phyloP scores from a whole-genome alignment of 768 basidiomycete species.

The Pisolithus marmoratus region DNA sequence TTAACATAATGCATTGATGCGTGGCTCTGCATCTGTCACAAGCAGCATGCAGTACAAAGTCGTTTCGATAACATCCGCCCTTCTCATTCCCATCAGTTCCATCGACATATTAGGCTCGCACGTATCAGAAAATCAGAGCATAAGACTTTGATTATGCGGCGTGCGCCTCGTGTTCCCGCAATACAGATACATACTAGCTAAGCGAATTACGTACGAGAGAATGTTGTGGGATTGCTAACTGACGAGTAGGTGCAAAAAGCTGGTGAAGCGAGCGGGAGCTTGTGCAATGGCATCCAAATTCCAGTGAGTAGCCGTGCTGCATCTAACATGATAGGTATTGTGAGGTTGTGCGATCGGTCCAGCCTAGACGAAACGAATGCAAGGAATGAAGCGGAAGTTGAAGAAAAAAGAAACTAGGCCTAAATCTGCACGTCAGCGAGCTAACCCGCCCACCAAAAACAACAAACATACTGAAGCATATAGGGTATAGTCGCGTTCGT shows the following conservation, averaged over 20 bases:
- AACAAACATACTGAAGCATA: background rate
- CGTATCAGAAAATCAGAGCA: background rate
- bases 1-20: too few species aligned
- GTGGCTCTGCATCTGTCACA: too few species aligned
- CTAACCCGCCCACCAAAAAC: background rate
- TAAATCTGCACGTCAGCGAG: background rate
- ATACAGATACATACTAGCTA: constrained; percentile 15
- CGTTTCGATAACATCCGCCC: too few species aligned
- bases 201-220: constrained; percentile 6
- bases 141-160: background rate
- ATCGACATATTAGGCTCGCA: background rate
- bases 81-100: background rate
- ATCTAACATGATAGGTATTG: constrained; percentile 8
- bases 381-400: background rate
- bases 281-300: constrained; percentile 20
- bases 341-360: constrained; percentile 16
- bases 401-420: background rate
- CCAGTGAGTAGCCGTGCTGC: constrained; percentile 20
- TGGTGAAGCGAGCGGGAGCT: constrained; percentile 13
- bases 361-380: background rate
- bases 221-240: constrained; percentile 9
- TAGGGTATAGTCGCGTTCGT: constrained; percentile 8
- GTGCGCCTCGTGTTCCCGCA: background rate
- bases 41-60: too few species aligned
- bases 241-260: constrained; percentile 4